These are phyloP conservation scores for Aspergillus coremiiformis DNA, from an alignment of 495 filamentous ascomycete genomes.

Conservation along the genomic window DNA sequence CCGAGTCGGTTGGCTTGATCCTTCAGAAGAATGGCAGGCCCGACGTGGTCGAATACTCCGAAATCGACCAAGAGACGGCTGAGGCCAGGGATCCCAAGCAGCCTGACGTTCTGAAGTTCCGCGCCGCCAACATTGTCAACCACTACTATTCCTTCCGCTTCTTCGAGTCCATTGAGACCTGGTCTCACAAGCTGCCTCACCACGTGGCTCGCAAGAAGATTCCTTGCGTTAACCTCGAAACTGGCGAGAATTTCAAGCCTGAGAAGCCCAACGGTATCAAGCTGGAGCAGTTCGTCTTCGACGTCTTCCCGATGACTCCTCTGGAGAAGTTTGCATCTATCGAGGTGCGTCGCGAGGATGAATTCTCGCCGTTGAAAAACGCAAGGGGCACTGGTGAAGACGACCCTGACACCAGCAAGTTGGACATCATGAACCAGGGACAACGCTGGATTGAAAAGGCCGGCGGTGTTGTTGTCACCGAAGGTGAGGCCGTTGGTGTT, in stretches of 20 bases:
- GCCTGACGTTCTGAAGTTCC: slow-evolving; percentile 79
- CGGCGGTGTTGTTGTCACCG: slow-evolving; percentile 69
- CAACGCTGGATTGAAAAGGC: slow-evolving; percentile 72
- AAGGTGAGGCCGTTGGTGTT: slow-evolving; percentile 60
- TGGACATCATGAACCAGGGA: slow-evolving; percentile 85
- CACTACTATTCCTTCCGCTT: slow-evolving; percentile 98
- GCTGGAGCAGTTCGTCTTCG: slow-evolving; percentile 98
- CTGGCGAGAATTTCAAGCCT: slow-evolving; percentile 75
- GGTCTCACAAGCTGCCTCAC: slow-evolving; percentile 79
- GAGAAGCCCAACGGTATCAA: slow-evolving; percentile 96
- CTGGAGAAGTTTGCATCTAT: slow-evolving; percentile 87
- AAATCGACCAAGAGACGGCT: slow-evolving; percentile 81
- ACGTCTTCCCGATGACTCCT: slow-evolving; percentile 87
- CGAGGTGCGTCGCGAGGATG: slow-evolving; percentile 94
- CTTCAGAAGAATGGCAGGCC: slow-evolving; percentile 91
- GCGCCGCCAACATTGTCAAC: slow-evolving; percentile 98
- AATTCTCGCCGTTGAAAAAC: slow-evolving; percentile 98
- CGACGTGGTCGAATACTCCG: slow-evolving; percentile 97
- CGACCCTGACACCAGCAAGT: slow-evolving; percentile 83
- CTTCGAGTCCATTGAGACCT: slow-evolving; percentile 81
- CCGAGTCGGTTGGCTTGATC: slow-evolving; percentile 93
- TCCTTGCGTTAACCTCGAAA: slow-evolving; percentile 67
- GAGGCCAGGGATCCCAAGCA: slow-evolving; percentile 86
- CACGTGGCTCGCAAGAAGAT: slow-evolving; percentile 99
- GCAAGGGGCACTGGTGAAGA: slow-evolving; percentile 85